Conservation (phyloP, 768 basidiomycete species). For the Vararia minispora region DNA sequence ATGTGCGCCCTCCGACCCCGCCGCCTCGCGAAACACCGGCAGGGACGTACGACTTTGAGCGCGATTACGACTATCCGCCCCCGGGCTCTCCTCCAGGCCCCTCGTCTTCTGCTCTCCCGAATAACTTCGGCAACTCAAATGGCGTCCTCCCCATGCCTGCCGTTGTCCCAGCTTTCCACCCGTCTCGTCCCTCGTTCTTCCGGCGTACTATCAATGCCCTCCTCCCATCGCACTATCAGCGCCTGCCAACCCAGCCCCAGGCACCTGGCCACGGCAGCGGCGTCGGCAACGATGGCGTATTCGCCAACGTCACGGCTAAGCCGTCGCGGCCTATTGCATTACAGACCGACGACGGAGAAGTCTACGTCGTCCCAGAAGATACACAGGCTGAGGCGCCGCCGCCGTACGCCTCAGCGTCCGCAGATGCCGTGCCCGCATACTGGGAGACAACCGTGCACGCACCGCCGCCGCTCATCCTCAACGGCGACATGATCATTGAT, state of each 20-base stretch:
- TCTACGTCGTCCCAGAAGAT: conserved; percentile 67
- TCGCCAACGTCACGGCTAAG: conserved; percentile 89
- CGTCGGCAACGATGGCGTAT: conserved; percentile 85
- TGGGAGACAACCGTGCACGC: conserved; percentile 95
- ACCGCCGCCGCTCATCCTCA: conserved; percentile 39
- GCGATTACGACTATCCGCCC: conserved; percentile 65
- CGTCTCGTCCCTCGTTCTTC: conserved; percentile 39
- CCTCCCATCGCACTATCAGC: conserved; percentile 55
- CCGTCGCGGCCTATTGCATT: conserved; percentile 40
- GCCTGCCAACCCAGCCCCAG: conserved; percentile 30
- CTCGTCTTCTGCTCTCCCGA: conserved; percentile 46
- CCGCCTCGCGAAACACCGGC: conserved; percentile 17
- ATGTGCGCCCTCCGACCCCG: conserved; percentile 18
- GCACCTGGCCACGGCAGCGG: conserved; percentile 51
- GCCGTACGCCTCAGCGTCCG: conserved; percentile 77
- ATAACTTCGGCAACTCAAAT: conserved; percentile 65
- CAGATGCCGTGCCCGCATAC: conserved; percentile 88
- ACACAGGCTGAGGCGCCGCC: conserved; percentile 77
- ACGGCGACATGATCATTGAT: conserved; percentile 75
- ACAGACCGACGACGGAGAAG: conserved; percentile 41
- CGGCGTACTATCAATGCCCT: conserved; percentile 48
- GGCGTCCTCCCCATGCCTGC: conserved; percentile 47
- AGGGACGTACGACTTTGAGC: conserved; percentile 69
- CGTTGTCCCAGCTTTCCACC: conserved; percentile 22
- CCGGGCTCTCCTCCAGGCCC: conserved; percentile 68